Evolutionary conservation across 2,329 filamentous ascomycete species (phyloP).

Genomic region (Bipolaris sorokiniana): DNA sequence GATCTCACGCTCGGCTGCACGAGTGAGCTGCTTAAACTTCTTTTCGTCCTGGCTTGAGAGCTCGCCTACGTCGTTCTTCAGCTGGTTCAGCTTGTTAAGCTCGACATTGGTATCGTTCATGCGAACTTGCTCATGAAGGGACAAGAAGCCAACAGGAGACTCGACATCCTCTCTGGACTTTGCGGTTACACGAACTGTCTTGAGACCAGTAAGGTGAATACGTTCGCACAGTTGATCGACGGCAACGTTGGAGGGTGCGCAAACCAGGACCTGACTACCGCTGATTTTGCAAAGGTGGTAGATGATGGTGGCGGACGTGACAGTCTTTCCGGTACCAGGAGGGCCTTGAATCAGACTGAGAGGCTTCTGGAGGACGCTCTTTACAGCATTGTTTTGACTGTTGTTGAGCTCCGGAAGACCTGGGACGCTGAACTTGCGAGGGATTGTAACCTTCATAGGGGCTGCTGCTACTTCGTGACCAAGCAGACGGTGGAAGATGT

Average conservation of each 20-base stretch:
- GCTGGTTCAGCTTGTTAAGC: conserved; percentile 86
- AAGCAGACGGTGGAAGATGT: conserved; percentile 96
- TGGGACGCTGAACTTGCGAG: conserved; percentile 95
- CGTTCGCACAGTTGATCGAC: conserved; percentile 98
- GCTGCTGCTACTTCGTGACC: conserved; percentile 94
- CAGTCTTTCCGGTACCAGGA: conserved; percentile 96
- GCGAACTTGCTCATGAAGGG: conserved; percentile 94
- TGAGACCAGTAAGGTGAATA: conserved; percentile 90
- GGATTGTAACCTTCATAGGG: conserved; percentile 93
- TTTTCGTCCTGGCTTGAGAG: conserved; percentile 96
- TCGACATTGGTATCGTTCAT: conserved; percentile 97
- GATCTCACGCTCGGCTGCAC: conserved; percentile 93
- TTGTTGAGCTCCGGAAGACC: conserved; percentile 92
- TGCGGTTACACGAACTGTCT: conserved; percentile 96
- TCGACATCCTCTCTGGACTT: conserved; percentile 99
- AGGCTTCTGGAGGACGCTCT: conserved; percentile 90
- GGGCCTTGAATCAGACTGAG: conserved; percentile 96
- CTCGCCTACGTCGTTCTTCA: conserved; percentile 91
- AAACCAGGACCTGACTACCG: conserved; percentile 92
- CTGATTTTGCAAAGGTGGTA: conserved; percentile 97
- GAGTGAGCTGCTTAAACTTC: conserved; percentile 95
- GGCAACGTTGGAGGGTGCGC: conserved; percentile 96
- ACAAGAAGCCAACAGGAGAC: conserved; percentile 94
- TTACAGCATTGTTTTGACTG: conserved; percentile 95
- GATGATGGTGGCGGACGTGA: conserved; percentile 98